Evolutionary conservation across 2,329 filamentous ascomycete species (phyloP), one percentile per base, ranked within the genome.

Genomic region (Polytolypa hystricis): DNA sequence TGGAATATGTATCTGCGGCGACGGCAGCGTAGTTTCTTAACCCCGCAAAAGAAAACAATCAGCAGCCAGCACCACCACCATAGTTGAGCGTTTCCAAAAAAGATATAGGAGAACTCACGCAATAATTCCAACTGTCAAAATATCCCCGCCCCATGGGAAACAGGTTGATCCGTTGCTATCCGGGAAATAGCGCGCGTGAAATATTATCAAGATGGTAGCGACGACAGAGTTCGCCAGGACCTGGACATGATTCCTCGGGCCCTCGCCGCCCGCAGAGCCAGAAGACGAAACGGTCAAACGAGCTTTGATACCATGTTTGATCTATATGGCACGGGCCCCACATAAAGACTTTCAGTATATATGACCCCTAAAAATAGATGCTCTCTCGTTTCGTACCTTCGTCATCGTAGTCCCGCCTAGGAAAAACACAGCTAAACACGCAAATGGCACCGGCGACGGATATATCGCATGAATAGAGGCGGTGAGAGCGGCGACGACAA

Each of bases 361-460:
- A n/a, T n/a, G n/a, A n/a, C n/a, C n/a, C n/a, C n/a, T n/a, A n/a
- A n/a, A n/a, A n/a, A n/a, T n/a, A n/a, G n/a, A n/a, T n/a, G n/a
- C n/a, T n/a, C n/a, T n/a, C n/a, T n/a, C n/a, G n/a, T 25, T 25
- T 25, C 21, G 21, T 25, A 85, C 83, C 65, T 89, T 87, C 1
- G 89, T 95, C 1, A 79, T 86, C 35, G 77, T 69, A 1, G 82
- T 93, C 1, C 86, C 91, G 4, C 81, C 77, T 3, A 93, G 65
- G 60, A 94, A 96, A 66, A 96, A 96, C 23, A 86, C 73, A 33
- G 74, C 73, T 2, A 96, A 70, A 8, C 95, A 70, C 18, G 73
- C 73, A 62, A 95, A 93, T n/a, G 85, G 87, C n/a, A 87, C 67
- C 42, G 83, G 84, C 80, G 85, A 95, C 3, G 89, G 89, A 59